These are phyloP conservation scores for Physcomitrellopsis africana DNA, from an alignment of 225 moss, liverwort and hornwort species.

Conservation along the genomic window DNA sequence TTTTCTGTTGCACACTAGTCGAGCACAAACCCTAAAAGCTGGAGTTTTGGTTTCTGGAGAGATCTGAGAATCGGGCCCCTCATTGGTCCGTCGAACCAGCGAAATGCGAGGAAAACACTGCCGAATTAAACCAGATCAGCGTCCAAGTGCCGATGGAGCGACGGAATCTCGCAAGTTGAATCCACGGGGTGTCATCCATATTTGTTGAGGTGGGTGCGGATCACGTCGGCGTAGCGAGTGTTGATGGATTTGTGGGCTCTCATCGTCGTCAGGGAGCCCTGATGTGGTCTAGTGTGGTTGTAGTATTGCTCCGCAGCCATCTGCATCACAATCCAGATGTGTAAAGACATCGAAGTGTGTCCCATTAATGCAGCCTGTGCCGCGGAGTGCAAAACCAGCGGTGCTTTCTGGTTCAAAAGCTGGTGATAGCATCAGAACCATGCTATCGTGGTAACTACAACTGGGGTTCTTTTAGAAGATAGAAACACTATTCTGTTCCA, in stretches of 20 bases:
- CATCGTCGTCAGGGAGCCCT: slow-evolving; percentile 46
- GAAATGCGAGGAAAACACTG: no score
- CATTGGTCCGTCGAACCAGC: no score
- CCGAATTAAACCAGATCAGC: no score
- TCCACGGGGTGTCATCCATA: slow-evolving; percentile 27
- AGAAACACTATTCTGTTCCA: no score
- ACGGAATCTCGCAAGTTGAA: background rate
- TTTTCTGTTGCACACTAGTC: no score
- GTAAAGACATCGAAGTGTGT: background rate
- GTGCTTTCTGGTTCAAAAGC: background rate
- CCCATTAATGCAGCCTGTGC: background rate
- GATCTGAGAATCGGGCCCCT: no score
- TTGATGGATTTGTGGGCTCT: slow-evolving; percentile 51
- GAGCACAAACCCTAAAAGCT: no score
- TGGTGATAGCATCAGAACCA: background rate
- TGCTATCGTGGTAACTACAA: background rate
- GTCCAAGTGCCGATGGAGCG: no score
- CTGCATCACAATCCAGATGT: slow-evolving; percentile 24
- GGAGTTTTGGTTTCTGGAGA: no score
- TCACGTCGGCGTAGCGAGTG: slow-evolving; percentile 52
- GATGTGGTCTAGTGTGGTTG: slow-evolving; percentile 42
- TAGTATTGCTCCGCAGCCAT: slow-evolving; percentile 59
- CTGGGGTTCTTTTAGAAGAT: no score
- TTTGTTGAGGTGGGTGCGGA: slow-evolving; percentile 49
- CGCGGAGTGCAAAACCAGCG: background rate